Evolutionary conservation across 805 yeast genomes (phyloP).

Genomic region (Zygoascus tannicola): DNA sequence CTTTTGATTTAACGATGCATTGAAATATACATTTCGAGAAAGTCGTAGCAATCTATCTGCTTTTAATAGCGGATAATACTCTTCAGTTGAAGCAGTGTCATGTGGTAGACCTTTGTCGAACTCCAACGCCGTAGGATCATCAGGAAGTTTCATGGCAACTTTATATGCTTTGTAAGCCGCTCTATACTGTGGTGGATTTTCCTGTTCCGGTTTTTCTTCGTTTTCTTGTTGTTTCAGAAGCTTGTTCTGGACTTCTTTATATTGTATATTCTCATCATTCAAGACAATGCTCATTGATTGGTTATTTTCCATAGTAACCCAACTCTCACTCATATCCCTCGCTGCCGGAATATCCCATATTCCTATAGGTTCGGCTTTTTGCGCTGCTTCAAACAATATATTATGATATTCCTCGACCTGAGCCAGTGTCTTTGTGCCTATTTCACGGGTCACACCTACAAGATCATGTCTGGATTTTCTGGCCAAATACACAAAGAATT

Average conservation of each 20-base stretch:
- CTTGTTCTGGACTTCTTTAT: neutral
- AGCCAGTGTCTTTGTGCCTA: conserved; percentile 17
- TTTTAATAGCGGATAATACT: neutral
- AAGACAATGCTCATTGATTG: conserved; percentile 5
- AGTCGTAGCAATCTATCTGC: neutral
- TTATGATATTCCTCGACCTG: conserved; percentile 22
- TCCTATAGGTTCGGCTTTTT: neutral
- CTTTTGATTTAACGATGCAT: neutral
- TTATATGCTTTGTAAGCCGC: neutral
- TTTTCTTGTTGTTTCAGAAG: neutral
- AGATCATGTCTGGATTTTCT: conserved; percentile 19
- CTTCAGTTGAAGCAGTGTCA: neutral
- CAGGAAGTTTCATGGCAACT: neutral
- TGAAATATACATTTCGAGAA: neutral
- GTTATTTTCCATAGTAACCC: conserved; percentile 16
- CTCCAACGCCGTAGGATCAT: neutral
- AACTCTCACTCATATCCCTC: conserved; percentile 17
- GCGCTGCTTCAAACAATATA: conserved; percentile 6
- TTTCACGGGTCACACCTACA: conserved; percentile 14
- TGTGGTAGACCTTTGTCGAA: neutral
- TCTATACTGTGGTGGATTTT: neutral
- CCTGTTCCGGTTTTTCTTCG: neutral
- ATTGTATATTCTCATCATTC: neutral
- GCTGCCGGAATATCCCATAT: conserved; percentile 19
- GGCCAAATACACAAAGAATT: conserved; percentile 18